phyloP scores from a whole-genome alignment of 202 grass and related monocot genomes.

The Saccharum hybrid region DNA sequence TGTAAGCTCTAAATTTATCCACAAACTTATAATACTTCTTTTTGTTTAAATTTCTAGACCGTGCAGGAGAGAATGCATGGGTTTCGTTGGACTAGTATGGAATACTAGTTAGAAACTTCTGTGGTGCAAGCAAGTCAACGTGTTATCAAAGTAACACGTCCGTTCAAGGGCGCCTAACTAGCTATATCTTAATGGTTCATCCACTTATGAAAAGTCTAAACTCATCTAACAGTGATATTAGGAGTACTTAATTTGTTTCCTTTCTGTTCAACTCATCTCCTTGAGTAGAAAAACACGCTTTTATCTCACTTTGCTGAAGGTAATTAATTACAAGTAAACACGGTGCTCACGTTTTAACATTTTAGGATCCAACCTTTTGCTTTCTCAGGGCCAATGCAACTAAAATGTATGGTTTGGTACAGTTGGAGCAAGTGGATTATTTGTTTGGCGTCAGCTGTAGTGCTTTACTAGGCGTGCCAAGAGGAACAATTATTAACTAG shows the following conservation, averaged over 20 bases:
- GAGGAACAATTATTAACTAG: conserved; percentile 19
- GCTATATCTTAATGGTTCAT: not conserved
- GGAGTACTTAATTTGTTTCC: not conserved
- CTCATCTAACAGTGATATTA: not conserved
- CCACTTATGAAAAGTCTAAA: not conserved
- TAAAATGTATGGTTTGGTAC: conserved; percentile 12
- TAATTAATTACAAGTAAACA: not conserved
- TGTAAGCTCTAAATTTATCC: too few relatives aligned
- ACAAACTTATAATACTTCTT: too few relatives aligned
- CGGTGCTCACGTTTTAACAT: not conserved
- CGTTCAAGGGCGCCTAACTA: not conserved
- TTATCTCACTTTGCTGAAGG: conserved; percentile 9
- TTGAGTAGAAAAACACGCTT: not conserved
- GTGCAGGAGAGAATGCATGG: too few relatives aligned
- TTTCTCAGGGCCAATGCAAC: not conserved
- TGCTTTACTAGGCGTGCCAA: not conserved
- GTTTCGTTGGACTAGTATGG: too few relatives aligned
- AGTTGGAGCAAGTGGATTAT: not conserved
- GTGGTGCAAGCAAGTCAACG: not conserved
- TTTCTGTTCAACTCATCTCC: not conserved
- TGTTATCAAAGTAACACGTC: not conserved
- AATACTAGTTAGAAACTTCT: too few relatives aligned
- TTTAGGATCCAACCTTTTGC: not conserved
- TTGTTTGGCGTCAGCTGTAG: not conserved
- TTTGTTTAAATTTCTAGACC: too few relatives aligned